Percentiles rank a stretch among this genome's conserved stretches.
Conservation (phyloP, 768 basidiomycete species). For the Leccinum subgranulosum region DNA sequence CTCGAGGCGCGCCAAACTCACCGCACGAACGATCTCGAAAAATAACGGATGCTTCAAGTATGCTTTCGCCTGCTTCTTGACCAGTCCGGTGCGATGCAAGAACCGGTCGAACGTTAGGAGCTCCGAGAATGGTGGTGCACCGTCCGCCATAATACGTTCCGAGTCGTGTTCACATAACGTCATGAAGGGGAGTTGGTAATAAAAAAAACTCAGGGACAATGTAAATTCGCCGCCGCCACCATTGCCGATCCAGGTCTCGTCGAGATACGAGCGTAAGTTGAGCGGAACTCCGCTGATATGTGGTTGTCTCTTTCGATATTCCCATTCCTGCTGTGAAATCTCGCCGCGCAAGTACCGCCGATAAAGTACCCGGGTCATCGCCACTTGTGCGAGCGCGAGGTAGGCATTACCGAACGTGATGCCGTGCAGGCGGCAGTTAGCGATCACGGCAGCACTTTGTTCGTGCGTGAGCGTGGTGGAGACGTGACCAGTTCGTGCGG, state of each 20-base stretch:
- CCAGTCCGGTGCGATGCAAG: constrained; percentile 37
- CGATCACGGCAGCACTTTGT: constrained; percentile 32
- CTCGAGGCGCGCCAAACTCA: constrained; percentile 8
- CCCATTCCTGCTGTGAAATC: constrained; percentile 54
- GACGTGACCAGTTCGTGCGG: constrained; percentile 34
- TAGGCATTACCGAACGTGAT: constrained; percentile 53
- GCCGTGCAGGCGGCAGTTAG: constrained; percentile 38
- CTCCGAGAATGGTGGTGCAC: constrained; percentile 37
- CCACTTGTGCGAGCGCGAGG: constrained; percentile 50
- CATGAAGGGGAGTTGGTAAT: constrained; percentile 45
- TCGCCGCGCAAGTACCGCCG: constrained; percentile 45
- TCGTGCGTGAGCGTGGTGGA: constrained; percentile 26
- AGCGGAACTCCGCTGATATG: constrained; percentile 49
- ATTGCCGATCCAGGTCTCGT: constrained; percentile 40
- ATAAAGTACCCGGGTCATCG: constrained; percentile 49
- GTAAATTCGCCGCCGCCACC: constrained; percentile 45
- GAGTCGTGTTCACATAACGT: constrained; percentile 29
- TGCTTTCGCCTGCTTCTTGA: constrained; percentile 35
- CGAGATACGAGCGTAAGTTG: constrained; percentile 48
- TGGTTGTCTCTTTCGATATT: constrained; percentile 45
- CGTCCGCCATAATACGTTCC: background rate
- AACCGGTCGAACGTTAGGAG: constrained; percentile 47
- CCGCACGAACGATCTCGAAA: constrained; percentile 35
- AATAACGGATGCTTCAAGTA: constrained; percentile 44
- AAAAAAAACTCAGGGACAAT: constrained; percentile 43